Percentiles rank a stretch among this genome's conserved stretches.
phyloP scores from a whole-genome alignment of 78 protist genomes.

The Kipferlia bialata region DNA sequence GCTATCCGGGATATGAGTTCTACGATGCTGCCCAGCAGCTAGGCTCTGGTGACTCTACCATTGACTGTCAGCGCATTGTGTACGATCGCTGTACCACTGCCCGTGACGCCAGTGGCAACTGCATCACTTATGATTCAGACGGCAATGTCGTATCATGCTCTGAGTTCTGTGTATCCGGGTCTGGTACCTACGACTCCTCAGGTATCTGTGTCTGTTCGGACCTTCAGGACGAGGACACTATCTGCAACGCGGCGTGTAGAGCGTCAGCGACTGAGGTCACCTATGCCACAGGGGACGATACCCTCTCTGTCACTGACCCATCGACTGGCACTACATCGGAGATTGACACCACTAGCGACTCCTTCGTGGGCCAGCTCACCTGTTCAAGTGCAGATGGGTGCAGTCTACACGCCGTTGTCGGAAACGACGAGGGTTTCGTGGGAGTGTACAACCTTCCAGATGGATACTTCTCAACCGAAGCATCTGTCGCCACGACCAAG shows the following conservation, averaged over 20 bases:
- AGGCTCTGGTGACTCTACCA: conserved; percentile 12
- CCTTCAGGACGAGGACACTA: not conserved
- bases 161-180: not conserved
- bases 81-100: conserved; percentile 27
- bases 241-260: conserved; percentile 3
- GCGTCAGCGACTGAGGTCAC: not conserved
- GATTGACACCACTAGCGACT: not conserved
- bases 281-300: not conserved
- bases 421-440: not conserved
- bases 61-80: conserved; percentile 36
- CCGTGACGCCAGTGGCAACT: conserved; percentile 23
- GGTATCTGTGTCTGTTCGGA: not conserved
- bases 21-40: conserved; percentile 1
- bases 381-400: not conserved
- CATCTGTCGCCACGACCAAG: not conserved
- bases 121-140: not conserved
- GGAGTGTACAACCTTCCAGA: not conserved
- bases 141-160: not conserved
- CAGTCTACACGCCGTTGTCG: not conserved
- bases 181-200: not conserved
- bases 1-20: conserved; percentile 27
- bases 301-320: not conserved
- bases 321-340: too few relatives aligned
- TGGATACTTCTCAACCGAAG: not conserved
- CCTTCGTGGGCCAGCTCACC: not conserved